phyloP scores from a whole-genome alignment of 192 early-diverging fungal species.

The Entophlyctis luteolus region DNA sequence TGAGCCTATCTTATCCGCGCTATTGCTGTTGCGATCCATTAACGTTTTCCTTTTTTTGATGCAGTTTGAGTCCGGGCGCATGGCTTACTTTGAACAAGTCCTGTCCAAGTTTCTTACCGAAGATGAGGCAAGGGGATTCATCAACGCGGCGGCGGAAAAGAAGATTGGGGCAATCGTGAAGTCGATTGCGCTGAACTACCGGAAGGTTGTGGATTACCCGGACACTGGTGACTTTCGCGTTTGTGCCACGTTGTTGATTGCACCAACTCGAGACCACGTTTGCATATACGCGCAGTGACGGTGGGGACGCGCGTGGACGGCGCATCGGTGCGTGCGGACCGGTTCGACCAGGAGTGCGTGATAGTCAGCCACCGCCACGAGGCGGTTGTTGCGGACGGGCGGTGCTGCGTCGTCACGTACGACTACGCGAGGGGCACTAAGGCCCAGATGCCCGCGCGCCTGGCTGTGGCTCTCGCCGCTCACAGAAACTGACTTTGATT shows the following conservation, averaged over 20 bases:
- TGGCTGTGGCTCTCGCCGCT: too few relatives aligned
- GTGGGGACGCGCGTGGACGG: conserved; percentile 9
- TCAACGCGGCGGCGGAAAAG: conserved; percentile 15
- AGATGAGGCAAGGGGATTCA: conserved; percentile 24
- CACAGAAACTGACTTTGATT: too few relatives aligned
- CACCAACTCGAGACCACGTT: background rate
- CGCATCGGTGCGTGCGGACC: conserved; percentile 25
- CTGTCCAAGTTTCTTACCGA: conserved; percentile 15
- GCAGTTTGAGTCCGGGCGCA: conserved; percentile 16
- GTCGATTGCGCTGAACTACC: conserved; percentile 38
- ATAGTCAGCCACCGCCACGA: conserved; percentile 42
- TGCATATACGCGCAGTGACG: background rate
- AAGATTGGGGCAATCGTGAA: conserved; percentile 46
- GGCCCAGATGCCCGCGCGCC: conserved; percentile 40
- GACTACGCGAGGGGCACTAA: conserved; percentile 38
- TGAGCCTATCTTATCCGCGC: background rate
- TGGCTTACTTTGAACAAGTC: conserved; percentile 47
- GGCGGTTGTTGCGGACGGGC: conserved; percentile 35
- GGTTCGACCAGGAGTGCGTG: conserved; percentile 31
- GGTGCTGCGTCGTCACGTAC: conserved; percentile 32
- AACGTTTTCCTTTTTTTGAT: background rate
- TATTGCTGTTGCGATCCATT: background rate
- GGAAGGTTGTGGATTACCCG: conserved; percentile 39
- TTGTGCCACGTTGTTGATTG: conserved; percentile 23
- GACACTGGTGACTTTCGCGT: conserved; percentile 41